Evolutionary conservation across 1,284 basidiomycete genomes (phyloP).

Genomic region (Pascua sp.): DNA sequence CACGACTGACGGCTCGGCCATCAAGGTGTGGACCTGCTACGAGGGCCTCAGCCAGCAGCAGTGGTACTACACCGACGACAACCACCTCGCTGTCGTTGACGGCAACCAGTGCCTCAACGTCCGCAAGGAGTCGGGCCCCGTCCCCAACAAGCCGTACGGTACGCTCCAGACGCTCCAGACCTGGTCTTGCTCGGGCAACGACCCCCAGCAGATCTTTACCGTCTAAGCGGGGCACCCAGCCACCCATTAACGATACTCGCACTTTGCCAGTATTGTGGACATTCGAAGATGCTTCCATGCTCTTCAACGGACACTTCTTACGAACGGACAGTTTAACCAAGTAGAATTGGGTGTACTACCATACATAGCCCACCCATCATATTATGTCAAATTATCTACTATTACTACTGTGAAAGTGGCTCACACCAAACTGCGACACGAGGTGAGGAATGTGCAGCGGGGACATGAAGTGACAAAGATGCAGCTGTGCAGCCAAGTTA

Average conservation of each 20-base stretch:
- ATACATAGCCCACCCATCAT: too few relatives aligned
- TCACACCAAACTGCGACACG: too few relatives aligned
- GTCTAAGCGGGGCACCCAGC: neutral
- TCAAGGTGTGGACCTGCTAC: constrained; percentile 30
- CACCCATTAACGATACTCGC: neutral
- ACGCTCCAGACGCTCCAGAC: constrained; percentile 9
- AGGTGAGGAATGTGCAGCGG: too few relatives aligned
- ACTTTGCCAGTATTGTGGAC: too few relatives aligned
- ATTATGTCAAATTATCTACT: too few relatives aligned
- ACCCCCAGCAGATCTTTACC: constrained; percentile 12
- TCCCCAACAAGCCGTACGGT: neutral
- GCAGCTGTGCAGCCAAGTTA: too few relatives aligned
- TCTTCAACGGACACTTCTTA: too few relatives aligned
- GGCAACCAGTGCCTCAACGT: constrained; percentile 19
- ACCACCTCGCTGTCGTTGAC: constrained; percentile 9
- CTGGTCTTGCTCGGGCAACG: constrained; percentile 11
- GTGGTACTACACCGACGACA: constrained; percentile 15
- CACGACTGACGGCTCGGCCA: constrained; percentile 15
- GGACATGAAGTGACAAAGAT: too few relatives aligned
- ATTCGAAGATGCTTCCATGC: too few relatives aligned
- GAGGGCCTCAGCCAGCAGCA: constrained; percentile 12
- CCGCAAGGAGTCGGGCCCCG: constrained; percentile 4
- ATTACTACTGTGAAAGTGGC: too few relatives aligned
- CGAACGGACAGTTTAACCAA: too few relatives aligned
- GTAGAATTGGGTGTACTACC: too few relatives aligned